Conservation (phyloP, 352 stramenopile species). For the Globisporangium carolinianum region DNA sequence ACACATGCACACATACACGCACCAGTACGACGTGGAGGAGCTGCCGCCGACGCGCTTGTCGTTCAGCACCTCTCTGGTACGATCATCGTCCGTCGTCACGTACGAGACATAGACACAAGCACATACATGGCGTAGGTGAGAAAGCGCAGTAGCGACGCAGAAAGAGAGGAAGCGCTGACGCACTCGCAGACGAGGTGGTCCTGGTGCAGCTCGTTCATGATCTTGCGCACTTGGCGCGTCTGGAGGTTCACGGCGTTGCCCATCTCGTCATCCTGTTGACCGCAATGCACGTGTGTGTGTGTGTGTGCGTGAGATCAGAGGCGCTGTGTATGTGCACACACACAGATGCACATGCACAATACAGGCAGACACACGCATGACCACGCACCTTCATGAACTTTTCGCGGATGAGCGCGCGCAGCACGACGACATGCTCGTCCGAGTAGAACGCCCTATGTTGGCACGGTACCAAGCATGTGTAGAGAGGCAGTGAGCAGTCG, state of each 20-base stretch:
- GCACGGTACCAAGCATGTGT: neutral
- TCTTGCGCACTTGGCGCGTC: constrained; percentile 84
- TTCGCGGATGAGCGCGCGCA: constrained; percentile 77
- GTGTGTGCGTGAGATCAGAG: neutral
- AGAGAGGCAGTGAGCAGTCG: neutral
- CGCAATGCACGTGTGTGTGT: neutral
- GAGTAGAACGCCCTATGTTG: constrained; percentile 75
- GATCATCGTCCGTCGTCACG: too few species aligned
- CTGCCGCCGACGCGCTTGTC: constrained; percentile 80
- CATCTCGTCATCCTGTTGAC: constrained; percentile 76
- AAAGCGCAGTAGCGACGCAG: neutral
- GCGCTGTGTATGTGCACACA: neutral
- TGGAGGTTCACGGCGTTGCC: constrained; percentile 83
- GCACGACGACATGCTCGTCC: constrained; percentile 84
- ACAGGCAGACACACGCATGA: neutral
- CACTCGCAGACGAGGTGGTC: constrained; percentile 84
- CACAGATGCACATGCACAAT: neutral
- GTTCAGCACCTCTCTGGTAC: constrained; percentile 73
- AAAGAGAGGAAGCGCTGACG: constrained; percentile 5
- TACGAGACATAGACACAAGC: too few species aligned
- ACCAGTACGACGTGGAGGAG: constrained; percentile 85
- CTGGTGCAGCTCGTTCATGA: constrained; percentile 85
- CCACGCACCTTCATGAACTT: constrained; percentile 78
- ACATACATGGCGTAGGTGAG: neutral
- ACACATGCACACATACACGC: neutral